Evolutionary conservation across 352 stramenopile species (phyloP), one percentile per base, ranked within the genome.

Genomic region (Globisporangium heterothallicum): DNA sequence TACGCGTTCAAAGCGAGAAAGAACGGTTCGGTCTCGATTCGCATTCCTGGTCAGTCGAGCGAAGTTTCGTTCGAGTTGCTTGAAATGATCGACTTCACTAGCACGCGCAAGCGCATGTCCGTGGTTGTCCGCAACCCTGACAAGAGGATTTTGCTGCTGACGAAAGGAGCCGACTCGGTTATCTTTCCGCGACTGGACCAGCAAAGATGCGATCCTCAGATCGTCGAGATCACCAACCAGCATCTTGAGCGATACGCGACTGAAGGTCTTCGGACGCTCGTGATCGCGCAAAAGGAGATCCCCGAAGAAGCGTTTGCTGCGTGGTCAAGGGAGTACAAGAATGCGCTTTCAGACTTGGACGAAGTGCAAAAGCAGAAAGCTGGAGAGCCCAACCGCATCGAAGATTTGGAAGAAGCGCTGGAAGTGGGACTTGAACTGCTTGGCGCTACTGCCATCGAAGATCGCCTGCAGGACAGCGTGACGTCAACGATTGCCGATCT

Each of bases 1-100:
- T 95, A 88, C 49, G 62, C 70, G 18, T 94, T 95, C 54, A 54
- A 58, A 5, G 81, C 69, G 6, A 68, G 81, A 35, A 75, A 72
- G n/a, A 90, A 85, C 35, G 78, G 75, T 22, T 68, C 69, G 9
- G 67, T 92, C 4, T 62, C 64, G 4, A 86, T 92, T 41, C 57
- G 58, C 5, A 52, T 76, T 6, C 80, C 78, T 2, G 54, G 53
- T 22, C 40, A 42, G 0, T 43, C 49, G 12, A 25, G 66, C 21
- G 78, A 84, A 16, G 58, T 82, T 2, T 56, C 70, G n/a, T 97
- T 88, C 50, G 72, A 91, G 29, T 65, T 98, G 25, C 74, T 99
- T 34, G 92, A 97, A 38, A 86, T 98, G 53, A 98, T 99, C 60
- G 96, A 98, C 56, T 99, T 99, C 68, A 97, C 97, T 47, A 98